Evolutionary conservation across 176 grass and related monocot species (phyloP).

Genomic region (Areca catechu): DNA sequence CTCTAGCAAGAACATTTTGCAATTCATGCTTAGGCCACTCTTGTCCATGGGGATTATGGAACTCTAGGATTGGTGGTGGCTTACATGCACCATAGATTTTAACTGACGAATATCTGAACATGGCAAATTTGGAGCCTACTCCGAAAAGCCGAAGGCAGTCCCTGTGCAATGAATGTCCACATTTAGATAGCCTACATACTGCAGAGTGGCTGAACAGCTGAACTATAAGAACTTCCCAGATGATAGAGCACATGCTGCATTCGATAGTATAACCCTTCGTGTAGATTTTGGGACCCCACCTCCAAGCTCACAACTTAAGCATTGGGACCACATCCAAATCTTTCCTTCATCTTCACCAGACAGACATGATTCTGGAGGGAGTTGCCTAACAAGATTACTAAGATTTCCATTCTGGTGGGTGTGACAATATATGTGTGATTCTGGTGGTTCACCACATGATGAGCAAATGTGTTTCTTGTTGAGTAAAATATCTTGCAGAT

Average conservation of each 20-base stretch:
- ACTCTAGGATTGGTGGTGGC: constrained; percentile 52
- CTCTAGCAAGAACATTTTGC: constrained; percentile 56
- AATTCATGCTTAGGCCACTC: constrained; percentile 52
- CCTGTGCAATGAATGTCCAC: constrained; percentile 74
- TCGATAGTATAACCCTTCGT: constrained; percentile 55
- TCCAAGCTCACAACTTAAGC: constrained; percentile 69
- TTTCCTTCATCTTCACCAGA: constrained; percentile 62
- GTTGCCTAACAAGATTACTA: constrained; percentile 44
- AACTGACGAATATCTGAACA: constrained; percentile 75
- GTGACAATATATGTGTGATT: constrained; percentile 62
- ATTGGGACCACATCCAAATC: constrained; percentile 96
- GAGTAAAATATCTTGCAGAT: constrained; percentile 58
- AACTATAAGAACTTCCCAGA: constrained; percentile 93
- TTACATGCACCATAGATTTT: constrained; percentile 67
- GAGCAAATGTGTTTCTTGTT: constrained; percentile 61
- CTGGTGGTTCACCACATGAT: constrained; percentile 78
- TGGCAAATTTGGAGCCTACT: constrained; percentile 78
- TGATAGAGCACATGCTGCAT: constrained; percentile 58
- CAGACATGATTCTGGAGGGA: constrained; percentile 35
- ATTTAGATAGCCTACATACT: constrained; percentile 57
- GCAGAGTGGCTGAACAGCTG: constrained; percentile 86
- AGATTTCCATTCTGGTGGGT: constrained; percentile 78
- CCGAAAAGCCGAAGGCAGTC: constrained; percentile 88
- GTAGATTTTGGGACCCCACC: constrained; percentile 37
- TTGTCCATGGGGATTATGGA: constrained; percentile 48